Base-by-base conservation (phyloP, 306 rosid genomes). In the Lagenaria siceraria region DNA sequence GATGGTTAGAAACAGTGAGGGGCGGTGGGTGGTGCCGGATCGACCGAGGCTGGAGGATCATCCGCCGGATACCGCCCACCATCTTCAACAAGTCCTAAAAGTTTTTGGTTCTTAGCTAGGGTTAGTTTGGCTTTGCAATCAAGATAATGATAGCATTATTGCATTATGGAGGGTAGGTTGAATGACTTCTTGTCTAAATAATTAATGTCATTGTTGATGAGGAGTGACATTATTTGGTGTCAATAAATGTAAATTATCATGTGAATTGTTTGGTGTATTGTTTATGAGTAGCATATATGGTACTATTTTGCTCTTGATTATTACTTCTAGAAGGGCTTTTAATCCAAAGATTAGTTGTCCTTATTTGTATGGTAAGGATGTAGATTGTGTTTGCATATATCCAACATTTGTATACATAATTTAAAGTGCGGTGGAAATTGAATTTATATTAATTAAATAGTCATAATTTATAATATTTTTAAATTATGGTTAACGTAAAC, bases 1-100 rank as follows among this genome's bases (percentile, higher is more conserved):
- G 9, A 87, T 91, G 90, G 91, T 89, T 7, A 82, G 84, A 59
- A 77, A 14, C 14, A 1, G 54, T 2, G 94, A 89, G 3, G 97
- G 97, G 0, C 80, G 92, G 19, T 89, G 92, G 97, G 80, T 89
- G 49, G 11, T 85, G 61, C 94, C 94, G 1, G 97, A 91, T 10
- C 61, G 97, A 3, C 85, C 90, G 0, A 75, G 42, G 48, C 5
- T 87, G 31, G 89, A 81, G 78, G 87, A 87, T 10, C 97, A 89
- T 82, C 94, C 93, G 3, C 88, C 93, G 0, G 88, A 89, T 13
- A 87, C 72, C 0, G 83, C 80, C 0, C 83, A 84, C 73, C 96
- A 83, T 75, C 87, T 88, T 5, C 42, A 80, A 18, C 82, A 87
- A 77, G 85, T 87, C 43, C 76, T 82, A 0, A 80, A 83, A 35